Evolutionary conservation across 1,284 basidiomycete species (phyloP), one percentile per base, ranked within the genome.

Genomic region (Grifola frondosa): DNA sequence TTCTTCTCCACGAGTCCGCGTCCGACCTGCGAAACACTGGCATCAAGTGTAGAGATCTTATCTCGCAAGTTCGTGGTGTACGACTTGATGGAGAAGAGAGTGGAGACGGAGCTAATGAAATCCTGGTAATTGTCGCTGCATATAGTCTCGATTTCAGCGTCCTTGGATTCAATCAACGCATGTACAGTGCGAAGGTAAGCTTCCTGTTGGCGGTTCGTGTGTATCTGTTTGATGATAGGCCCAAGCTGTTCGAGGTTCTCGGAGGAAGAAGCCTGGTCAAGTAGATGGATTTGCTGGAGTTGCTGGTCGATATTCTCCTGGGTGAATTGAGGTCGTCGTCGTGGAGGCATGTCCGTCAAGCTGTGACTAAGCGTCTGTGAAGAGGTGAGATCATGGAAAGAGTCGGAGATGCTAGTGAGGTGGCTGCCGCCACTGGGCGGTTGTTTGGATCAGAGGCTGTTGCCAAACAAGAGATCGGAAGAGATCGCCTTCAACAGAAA

Each of bases 101-200:
- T 97, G 24, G 94, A 93, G 8, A 98, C 94, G 7, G 95, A 97
- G 17, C 87, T 85, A 19, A 97, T 93, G 62, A 99, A 99, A 65
- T 99, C 97, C 70, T 96, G 91, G 63, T 99, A 97, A 65, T 98
- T 98, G 56, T 89, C 87, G 46, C 87, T 82, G 68, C 97, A 99
- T 67, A 98, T 94, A 47, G 80, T 82, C 70, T 98, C 92, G 60
- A 99, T 99, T 67, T 99, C 95, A 44, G 79, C 76, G 63, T 99
- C 97, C 69, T 98, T 97, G 52, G 92, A 83, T 58, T 89, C 82
- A 37, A 98, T 89, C 57, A 98, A 90, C 15, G 73, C 75, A 56
- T 92, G 88, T 37, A 98, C 74, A 30, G 88, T 91, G 33, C 88
- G 81, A 25, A 99, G 78, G 65, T 95, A 99, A 11, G 84, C 80